A percentile compares a stretch with the other conserved stretches of the same genome.
These are phyloP conservation scores for Aspergillus sojae DNA, from an alignment of 2,329 filamentous ascomycete genomes.

Conservation along the genomic window DNA sequence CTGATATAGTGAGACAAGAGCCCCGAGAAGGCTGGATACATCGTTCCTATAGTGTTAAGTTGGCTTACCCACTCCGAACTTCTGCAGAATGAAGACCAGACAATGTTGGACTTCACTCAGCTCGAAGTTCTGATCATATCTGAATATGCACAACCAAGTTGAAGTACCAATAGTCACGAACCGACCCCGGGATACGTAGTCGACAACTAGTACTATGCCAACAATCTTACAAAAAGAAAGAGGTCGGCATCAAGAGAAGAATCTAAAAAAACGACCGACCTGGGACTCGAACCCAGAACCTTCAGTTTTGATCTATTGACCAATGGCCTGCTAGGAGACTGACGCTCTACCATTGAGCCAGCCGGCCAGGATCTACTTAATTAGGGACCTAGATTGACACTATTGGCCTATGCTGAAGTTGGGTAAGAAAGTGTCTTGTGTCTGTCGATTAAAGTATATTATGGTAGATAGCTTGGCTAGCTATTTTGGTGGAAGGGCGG, in stretches of 20 bases:
- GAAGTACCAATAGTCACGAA: neutral
- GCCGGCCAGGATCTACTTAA: neutral
- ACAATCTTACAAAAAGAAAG: neutral
- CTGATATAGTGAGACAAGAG: too few relatives aligned
- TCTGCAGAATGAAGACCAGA: neutral
- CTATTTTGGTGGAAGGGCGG: too few relatives aligned
- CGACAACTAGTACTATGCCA: too few relatives aligned
- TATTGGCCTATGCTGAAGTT: rapidly evolving
- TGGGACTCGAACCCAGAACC: slow-evolving; percentile 4
- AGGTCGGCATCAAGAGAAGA: too few relatives aligned
- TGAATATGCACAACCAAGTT: too few relatives aligned
- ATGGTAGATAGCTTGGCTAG: neutral
- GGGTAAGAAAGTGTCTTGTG: too few relatives aligned
- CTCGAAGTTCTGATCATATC: neutral
- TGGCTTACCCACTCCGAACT: neutral
- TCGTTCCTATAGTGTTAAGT: neutral
- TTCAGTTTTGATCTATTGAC: neutral
- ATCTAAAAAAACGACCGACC: neutral
- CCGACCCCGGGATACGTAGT: too few relatives aligned
- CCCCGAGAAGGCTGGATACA: neutral
- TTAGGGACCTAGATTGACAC: neutral
- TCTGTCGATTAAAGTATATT: neutral
- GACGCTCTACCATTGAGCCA: slow-evolving; percentile 2
- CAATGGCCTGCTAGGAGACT: neutral
- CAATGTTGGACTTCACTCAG: neutral